These are phyloP conservation scores for Hyphopichia burtonii DNA, from an alignment of 1,139 yeast species.

Conservation along the genomic window DNA sequence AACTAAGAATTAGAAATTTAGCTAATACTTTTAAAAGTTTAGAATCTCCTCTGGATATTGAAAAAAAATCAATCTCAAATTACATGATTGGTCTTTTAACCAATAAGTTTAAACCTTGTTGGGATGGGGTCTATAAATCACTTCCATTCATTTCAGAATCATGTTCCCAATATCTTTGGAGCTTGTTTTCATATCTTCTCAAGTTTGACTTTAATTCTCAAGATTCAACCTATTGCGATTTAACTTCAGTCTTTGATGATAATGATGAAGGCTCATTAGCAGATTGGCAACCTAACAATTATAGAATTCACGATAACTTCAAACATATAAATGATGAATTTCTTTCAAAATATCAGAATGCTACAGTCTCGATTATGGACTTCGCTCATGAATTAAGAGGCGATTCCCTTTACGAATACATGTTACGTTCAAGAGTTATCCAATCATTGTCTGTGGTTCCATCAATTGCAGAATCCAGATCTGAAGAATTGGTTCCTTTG, in stretches of 20 bases:
- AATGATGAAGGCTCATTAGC: slow-evolving; percentile 17
- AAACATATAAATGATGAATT: slow-evolving; percentile 17
- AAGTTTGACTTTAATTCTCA: slow-evolving; percentile 26
- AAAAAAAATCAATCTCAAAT: slow-evolving; percentile 47
- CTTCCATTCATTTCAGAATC: slow-evolving; percentile 48
- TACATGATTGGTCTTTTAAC: slow-evolving; percentile 74
- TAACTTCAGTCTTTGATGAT: background rate
- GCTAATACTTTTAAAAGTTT: slow-evolving; percentile 47
- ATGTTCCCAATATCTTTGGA: slow-evolving; percentile 57
- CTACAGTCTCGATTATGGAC: slow-evolving; percentile 32
- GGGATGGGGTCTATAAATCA: slow-evolving; percentile 72
- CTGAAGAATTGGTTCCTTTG: slow-evolving; percentile 54
- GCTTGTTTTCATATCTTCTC: slow-evolving; percentile 42
- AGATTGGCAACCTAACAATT: slow-evolving; percentile 33
- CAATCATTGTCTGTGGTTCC: slow-evolving; percentile 57
- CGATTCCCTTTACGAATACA: slow-evolving; percentile 30
- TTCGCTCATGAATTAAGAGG: slow-evolving; percentile 33
- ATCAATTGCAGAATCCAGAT: slow-evolving; percentile 62
- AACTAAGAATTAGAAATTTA: slow-evolving; percentile 65
- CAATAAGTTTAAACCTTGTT: slow-evolving; percentile 78
- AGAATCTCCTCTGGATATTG: slow-evolving; percentile 28
- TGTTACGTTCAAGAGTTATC: slow-evolving; percentile 48
- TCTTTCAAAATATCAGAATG: slow-evolving; percentile 21
- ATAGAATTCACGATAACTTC: slow-evolving; percentile 28
- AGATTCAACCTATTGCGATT: slow-evolving; percentile 15